phyloP scores from a whole-genome alignment of 345 rosid species.

The Hirschfeldia incana region DNA sequence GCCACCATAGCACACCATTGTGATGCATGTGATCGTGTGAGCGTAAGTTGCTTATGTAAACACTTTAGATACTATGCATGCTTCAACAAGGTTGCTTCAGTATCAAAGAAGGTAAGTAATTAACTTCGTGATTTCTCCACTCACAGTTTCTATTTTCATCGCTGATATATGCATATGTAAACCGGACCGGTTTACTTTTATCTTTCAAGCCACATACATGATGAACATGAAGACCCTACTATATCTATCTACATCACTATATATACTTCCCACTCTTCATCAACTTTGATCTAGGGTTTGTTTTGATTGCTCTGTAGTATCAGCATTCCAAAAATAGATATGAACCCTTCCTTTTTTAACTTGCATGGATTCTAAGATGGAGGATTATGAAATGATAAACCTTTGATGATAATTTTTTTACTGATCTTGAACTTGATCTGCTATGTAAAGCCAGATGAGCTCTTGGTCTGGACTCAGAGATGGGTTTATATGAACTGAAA shows the following conservation, averaged over 20 bases:
- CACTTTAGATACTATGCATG: background rate
- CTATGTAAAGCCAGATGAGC: background rate
- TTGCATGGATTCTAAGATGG: background rate
- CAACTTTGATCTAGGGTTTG: background rate
- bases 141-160: background rate
- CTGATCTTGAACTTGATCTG: background rate
- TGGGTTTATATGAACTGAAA: conserved; percentile 6
- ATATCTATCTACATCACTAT: background rate
- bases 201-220: background rate
- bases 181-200: background rate
- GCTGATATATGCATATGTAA: background rate
- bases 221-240: background rate
- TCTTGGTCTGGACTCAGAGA: background rate
- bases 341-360: background rate
- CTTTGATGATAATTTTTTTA: background rate
- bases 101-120: conserved; percentile 19
- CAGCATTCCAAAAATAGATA: background rate
- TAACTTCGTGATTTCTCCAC: background rate
- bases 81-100: conserved; percentile 7
- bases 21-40: conserved; percentile 28
- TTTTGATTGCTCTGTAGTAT: background rate
- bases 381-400: background rate
- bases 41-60: background rate
- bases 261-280: background rate
- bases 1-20: conserved; percentile 47